These are phyloP conservation scores for Penstemon davidsonii DNA, from an alignment of 257 asterid species.

Conservation along the genomic window DNA sequence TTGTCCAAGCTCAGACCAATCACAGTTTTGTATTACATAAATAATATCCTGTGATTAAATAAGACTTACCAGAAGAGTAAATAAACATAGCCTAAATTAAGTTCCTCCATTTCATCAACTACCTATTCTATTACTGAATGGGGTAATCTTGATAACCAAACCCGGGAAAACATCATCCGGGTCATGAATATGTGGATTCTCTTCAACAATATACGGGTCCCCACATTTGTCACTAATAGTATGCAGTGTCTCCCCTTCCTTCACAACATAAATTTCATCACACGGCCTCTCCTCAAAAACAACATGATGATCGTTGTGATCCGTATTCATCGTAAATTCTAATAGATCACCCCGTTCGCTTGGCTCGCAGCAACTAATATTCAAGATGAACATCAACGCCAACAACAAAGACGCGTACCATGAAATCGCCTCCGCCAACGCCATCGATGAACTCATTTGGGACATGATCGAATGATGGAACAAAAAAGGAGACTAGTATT, in stretches of 20 bases:
- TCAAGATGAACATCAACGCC: constrained; percentile 48
- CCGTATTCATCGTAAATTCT: constrained; percentile 19
- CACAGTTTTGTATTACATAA: too few relatives aligned
- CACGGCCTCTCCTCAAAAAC: constrained; percentile 34
- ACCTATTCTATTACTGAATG: constrained; percentile 28
- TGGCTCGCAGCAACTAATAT: constrained; percentile 55
- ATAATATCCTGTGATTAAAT: too few relatives aligned
- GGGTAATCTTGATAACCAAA: constrained; percentile 69
- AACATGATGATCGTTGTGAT: background rate
- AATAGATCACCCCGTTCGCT: constrained; percentile 26
- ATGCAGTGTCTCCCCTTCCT: constrained; percentile 82
- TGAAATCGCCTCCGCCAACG: constrained; percentile 50
- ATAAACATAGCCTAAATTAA: too few relatives aligned
- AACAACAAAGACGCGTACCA: constrained; percentile 59
- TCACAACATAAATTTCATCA: constrained; percentile 74
- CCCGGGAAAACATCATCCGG: constrained; percentile 92
- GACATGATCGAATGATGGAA: constrained; percentile 35
- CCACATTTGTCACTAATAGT: constrained; percentile 76
- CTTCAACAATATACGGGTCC: constrained; percentile 82
- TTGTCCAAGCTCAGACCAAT: too few relatives aligned
- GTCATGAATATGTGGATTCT: constrained; percentile 88
- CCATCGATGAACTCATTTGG: constrained; percentile 34
- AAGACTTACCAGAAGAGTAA: too few relatives aligned
- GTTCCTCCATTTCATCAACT: too few relatives aligned
- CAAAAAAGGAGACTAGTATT: background rate